Base-by-base conservation (phyloP, 805 yeast species). In the Sugiyamaella smithiae region DNA sequence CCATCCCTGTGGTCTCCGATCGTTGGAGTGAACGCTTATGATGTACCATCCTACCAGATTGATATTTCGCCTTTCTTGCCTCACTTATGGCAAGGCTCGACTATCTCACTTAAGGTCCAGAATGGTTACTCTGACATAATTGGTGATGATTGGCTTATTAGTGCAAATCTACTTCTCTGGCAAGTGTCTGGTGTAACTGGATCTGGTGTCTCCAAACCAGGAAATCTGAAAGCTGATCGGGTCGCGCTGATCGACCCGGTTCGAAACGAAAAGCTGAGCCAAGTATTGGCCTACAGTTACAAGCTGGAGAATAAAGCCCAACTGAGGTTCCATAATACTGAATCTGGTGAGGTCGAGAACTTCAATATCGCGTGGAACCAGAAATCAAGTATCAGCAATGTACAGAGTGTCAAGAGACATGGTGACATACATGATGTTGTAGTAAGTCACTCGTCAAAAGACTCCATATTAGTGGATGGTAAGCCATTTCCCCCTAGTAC, bases 1-100 rank as follows among this genome's bases (percentile, higher is more conserved):
- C 95, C 96, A 1, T 73, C 83, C 2, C 67, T 88, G 44, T 88
- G 96, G 96, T 72, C 75, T 40, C 88, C 95, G 2, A 79, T 85
- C 52, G 95, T 88, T 5, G 82, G 87, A 2, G 73, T 77, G 16
- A 76, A 80, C 50, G 83, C 95, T 0, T 86, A 81, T 66, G 95
- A 88, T 62, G 69, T 88, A 25, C 81, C 80, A 14, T 75, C 84
- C n/a, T 71, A 84, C 55, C 82, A 81, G 49, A 62, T 88, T 40
- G 95, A 88, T 54, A 58, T 88, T 41, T 77, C 91, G 8, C 80
- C 85, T 0, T 72, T 81, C 53, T 66, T 88, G 50, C 93, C 95
- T 2, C 62, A 68, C n/a, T 63, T 88, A 25, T 85, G 90, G 89
- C 52, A 66, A 17, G 66, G 69, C n/a, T 61, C 67, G 26, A 65